These are phyloP conservation scores for Kingdonia uniflora DNA, from an alignment of 164 flowering plant genomes.

Conservation along the genomic window DNA sequence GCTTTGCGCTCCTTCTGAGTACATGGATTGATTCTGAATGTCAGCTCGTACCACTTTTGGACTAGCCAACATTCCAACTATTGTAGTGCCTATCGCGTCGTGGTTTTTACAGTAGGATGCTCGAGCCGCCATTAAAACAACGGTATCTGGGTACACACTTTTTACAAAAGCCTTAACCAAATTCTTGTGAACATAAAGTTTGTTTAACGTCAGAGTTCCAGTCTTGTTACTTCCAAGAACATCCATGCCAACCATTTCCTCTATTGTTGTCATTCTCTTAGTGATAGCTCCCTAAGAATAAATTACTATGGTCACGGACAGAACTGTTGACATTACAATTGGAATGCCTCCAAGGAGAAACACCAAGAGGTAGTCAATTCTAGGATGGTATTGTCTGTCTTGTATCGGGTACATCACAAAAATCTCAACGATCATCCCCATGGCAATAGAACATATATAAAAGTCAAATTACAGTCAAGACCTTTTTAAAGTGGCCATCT, in stretches of 20 bases:
- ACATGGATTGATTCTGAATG: no score
- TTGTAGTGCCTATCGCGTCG: slow-evolving; percentile 52
- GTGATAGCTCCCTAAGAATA: slow-evolving; percentile 94
- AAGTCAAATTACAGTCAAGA: slow-evolving; percentile 69
- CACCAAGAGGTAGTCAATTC: slow-evolving; percentile 61
- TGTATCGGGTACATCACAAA: no score
- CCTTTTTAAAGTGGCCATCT: slow-evolving; percentile 35
- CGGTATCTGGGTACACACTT: no score
- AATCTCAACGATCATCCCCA: slow-evolving; percentile 59
- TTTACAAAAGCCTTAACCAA: slow-evolving; percentile 40
- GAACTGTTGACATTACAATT: slow-evolving; percentile 68
- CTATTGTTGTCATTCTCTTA: slow-evolving; percentile 97
- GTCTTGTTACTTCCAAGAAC: slow-evolving; percentile 93
- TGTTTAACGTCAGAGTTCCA: no score
- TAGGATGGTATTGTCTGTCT: slow-evolving; percentile 47
- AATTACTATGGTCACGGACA: slow-evolving; percentile 70
- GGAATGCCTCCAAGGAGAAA: slow-evolving; percentile 69
- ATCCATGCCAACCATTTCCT: slow-evolving; percentile 98
- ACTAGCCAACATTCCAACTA: slow-evolving; percentile 46
- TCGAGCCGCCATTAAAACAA: no score
- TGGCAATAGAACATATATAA: slow-evolving; percentile 69
- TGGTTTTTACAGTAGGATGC: slow-evolving; percentile 47
- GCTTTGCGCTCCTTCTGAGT: no score
- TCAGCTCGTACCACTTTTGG: slow-evolving; percentile 85
- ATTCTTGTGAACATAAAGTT: slow-evolving; percentile 76